A percentile compares a stretch with the other conserved stretches of the same genome.
phyloP scores from a whole-genome alignment of 192 early-diverging fungal genomes.

The Coemansia sp. region DNA sequence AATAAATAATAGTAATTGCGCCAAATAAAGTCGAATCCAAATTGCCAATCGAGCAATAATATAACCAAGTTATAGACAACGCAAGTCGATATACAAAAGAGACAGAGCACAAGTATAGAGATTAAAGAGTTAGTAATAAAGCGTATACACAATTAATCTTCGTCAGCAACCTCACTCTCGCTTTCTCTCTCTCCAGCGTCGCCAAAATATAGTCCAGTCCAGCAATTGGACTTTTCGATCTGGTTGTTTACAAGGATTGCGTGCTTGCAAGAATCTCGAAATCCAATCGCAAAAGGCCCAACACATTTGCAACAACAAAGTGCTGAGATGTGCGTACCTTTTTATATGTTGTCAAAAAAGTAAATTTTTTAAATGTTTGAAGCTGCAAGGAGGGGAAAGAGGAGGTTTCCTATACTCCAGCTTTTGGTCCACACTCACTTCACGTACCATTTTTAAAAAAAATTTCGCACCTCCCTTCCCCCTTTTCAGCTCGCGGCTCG shows the following conservation, averaged over 20 bases:
- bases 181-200: neutral
- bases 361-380: constrained; percentile 21
- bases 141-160: too few relatives aligned
- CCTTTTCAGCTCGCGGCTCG: neutral
- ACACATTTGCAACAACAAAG: constrained; percentile 3
- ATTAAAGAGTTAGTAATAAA: neutral
- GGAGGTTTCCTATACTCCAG: constrained; percentile 18
- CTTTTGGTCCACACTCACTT: neutral
- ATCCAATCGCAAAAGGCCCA: neutral
- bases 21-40: neutral
- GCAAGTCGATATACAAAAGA: neutral
- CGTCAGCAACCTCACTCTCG: too few relatives aligned
- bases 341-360: constrained; percentile 18
- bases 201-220: neutral
- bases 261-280: neutral
- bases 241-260: neutral
- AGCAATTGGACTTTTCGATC: neutral
- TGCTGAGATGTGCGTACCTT: constrained; percentile 24
- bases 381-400: constrained; percentile 39
- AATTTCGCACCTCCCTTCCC: constrained; percentile 12
- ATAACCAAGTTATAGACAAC: too few relatives aligned
- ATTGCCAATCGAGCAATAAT: constrained; percentile 7
- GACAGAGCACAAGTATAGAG: neutral
- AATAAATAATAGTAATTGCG: neutral
- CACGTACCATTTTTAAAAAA: constrained; percentile 11